Base-by-base conservation (phyloP, 2,329 filamentous ascomycete genomes). In the Graphilbum ipis-grandicollis region DNA sequence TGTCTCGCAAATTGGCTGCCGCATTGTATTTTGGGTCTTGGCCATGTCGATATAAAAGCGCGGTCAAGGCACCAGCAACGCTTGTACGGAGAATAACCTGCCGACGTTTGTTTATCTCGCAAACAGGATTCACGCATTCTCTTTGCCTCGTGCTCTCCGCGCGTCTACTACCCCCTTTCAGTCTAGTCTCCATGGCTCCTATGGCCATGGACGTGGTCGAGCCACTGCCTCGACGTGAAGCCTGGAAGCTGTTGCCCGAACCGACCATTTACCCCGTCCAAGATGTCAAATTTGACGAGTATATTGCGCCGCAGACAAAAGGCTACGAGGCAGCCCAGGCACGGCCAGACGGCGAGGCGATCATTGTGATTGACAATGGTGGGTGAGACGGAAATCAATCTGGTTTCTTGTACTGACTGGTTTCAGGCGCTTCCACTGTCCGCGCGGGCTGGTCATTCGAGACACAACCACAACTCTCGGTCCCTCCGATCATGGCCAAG, bases 331-430 rank as follows among this genome's bases (percentile, higher is more conserved):
- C 69, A 46, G 86, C 82, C 41, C 66, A 70, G 35, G 59, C 70
- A 39, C 54, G 52, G 18, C 59, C 67, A 17, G 56, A 65, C 14
- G 66, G 62, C 40, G 60, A 63, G 33, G 80, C 76, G 36, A 83
- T 85, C 35, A 94, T 98, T 50, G 82, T 98, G 43, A 96, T 98
- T 52, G 90, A 98, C 62, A 94, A 94, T 79, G 90, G 86, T 92
- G 60, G 42, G 58, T n/a, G 12, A 4, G 26, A 9, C 2, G 15
- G 21, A 12, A 9, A 13, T 30, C 19, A 12, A 12, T 13, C 17
- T 17, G 17, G 6, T 18, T 6, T 29, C n/a, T 29, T 29, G 9
- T 29, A 10, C 26, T 31, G 8, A 18, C 29, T 18, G n/a, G n/a
- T 22, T 15, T 23, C 48, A 93, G 86, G 90, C 46, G 90, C 88